Percentiles rank a stretch among this genome's conserved stretches.
Conservation (phyloP, 179 eudicot species). For the Drosera spatulata region DNA sequence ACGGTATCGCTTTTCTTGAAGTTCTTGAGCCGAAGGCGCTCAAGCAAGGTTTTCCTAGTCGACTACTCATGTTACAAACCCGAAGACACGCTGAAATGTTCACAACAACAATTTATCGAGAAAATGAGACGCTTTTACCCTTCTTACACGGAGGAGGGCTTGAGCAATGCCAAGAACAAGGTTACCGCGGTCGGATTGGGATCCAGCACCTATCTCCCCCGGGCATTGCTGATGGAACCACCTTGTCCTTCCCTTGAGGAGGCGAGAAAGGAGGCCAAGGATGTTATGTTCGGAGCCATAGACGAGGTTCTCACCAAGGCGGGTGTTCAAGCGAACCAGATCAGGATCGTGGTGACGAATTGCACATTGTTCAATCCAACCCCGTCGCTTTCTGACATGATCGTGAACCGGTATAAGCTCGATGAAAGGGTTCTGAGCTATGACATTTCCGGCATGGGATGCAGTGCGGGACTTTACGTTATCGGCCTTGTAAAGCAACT, state of each 20-base stretch:
- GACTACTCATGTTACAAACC: constrained; percentile 28
- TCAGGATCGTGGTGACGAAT: constrained; percentile 26
- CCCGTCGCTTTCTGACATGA: constrained; percentile 25
- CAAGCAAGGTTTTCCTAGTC: constrained; percentile 11
- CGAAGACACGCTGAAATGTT: constrained; percentile 2
- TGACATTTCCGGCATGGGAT: constrained; percentile 30
- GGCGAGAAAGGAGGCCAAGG: constrained; percentile 18
- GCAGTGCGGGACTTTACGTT: constrained; percentile 24
- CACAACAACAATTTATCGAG: constrained; percentile 1
- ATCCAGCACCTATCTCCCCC: constrained; percentile 18
- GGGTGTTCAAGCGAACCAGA: constrained; percentile 11
- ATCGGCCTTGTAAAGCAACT: constrained; percentile 22
- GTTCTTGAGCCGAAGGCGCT: no score
- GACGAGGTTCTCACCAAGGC: constrained; percentile 24
- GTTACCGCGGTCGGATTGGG: constrained; percentile 16
- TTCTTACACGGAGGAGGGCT: not conserved
- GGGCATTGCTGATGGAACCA: constrained; percentile 3
- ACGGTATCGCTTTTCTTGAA: no score
- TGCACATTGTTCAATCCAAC: constrained; percentile 12
- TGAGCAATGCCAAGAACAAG: constrained; percentile 4
- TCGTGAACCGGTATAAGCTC: constrained; percentile 22
- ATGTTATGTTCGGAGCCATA: constrained; percentile 17
- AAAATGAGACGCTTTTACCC: not conserved
- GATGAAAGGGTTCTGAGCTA: constrained; percentile 16
- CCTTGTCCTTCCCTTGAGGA: constrained; percentile 2